Conservation (phyloP, 352 stramenopile genomes). For the Sclerospora graminicola region DNA sequence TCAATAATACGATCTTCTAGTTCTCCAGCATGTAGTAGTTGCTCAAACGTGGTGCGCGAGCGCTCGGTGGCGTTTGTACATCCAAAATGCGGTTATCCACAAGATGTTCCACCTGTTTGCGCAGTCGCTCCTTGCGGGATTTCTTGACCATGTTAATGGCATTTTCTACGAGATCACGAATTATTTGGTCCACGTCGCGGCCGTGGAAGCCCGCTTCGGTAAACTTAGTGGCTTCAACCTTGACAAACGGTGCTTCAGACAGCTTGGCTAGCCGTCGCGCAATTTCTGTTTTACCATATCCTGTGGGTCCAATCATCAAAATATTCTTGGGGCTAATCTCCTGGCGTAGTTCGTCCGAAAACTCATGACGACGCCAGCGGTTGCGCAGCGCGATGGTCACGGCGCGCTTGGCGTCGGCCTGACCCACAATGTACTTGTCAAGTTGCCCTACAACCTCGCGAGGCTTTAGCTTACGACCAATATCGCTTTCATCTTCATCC, state of each 20-base stretch:
- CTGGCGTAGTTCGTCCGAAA: slow-evolving; percentile 84
- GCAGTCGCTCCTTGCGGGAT: slow-evolving; percentile 86
- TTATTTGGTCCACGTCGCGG: slow-evolving; percentile 98
- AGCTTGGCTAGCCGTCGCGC: slow-evolving; percentile 94
- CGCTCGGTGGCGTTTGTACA: slow-evolving; percentile 73
- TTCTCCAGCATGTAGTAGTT: slow-evolving; percentile 81
- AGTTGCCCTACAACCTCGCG: slow-evolving; percentile 91
- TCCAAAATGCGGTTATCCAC: slow-evolving; percentile 95
- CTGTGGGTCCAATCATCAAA: slow-evolving; percentile 98
- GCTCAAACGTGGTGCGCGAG: slow-evolving; percentile 87
- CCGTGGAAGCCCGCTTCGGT: slow-evolving; percentile 99
- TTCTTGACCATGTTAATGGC: slow-evolving; percentile 96
- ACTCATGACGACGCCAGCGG: slow-evolving; percentile 94
- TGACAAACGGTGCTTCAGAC: slow-evolving; percentile 95
- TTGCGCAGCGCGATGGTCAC: slow-evolving; percentile 98
- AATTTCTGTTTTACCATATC: slow-evolving; percentile 98
- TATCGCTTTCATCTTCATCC: slow-evolving; percentile 31
- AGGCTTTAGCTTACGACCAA: slow-evolving; percentile 83
- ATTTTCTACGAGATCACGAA: slow-evolving; percentile 97
- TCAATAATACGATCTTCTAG: slow-evolving; percentile 77
- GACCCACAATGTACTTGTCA: slow-evolving; percentile 97
- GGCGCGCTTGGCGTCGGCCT: slow-evolving; percentile 94
- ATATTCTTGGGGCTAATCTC: slow-evolving; percentile 99
- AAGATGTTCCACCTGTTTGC: slow-evolving; percentile 85
- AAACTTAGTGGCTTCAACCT: slow-evolving; percentile 99